Evolutionary conservation across 805 yeast species (phyloP).

Genomic region (Wickerhamiella dianesei): DNA sequence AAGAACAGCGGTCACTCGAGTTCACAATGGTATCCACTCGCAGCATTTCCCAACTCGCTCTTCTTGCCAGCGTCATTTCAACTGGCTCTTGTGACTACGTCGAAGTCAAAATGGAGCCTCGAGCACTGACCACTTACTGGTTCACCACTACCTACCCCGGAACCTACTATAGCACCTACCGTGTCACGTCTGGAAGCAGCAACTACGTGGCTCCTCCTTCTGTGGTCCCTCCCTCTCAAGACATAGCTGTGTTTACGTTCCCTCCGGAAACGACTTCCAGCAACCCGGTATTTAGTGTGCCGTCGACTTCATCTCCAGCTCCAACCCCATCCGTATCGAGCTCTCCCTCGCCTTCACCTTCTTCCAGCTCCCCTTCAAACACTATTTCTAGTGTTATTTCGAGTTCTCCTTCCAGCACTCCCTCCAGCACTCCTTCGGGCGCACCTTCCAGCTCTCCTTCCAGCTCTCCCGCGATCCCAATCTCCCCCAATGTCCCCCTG

Average conservation of each 20-base stretch:
- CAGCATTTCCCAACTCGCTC: background rate
- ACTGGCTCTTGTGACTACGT: background rate
- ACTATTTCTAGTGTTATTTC: too few relatives aligned
- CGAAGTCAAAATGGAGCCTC: background rate
- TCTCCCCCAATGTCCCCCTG: too few relatives aligned
- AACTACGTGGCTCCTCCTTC: background rate
- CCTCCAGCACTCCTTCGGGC: too few relatives aligned
- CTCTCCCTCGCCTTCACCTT: too few relatives aligned
- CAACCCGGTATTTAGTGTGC: too few relatives aligned
- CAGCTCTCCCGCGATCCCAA: too few relatives aligned
- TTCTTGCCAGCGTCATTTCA: background rate
- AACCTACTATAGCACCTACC: background rate
- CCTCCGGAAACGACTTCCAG: conserved; percentile 1
- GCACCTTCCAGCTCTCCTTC: too few relatives aligned
- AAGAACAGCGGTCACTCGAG: too few relatives aligned
- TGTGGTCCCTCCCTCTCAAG: background rate
- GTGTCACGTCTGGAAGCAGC: background rate
- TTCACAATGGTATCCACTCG: background rate
- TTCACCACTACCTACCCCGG: background rate
- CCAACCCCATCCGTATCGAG: too few relatives aligned
- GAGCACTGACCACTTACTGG: background rate
- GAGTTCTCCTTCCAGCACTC: too few relatives aligned
- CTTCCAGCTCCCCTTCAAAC: too few relatives aligned
- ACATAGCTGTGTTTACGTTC: background rate
- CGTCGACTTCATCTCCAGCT: too few relatives aligned